Conservation (phyloP, 2,329 filamentous ascomycete genomes). For the Apiospora koreana region DNA sequence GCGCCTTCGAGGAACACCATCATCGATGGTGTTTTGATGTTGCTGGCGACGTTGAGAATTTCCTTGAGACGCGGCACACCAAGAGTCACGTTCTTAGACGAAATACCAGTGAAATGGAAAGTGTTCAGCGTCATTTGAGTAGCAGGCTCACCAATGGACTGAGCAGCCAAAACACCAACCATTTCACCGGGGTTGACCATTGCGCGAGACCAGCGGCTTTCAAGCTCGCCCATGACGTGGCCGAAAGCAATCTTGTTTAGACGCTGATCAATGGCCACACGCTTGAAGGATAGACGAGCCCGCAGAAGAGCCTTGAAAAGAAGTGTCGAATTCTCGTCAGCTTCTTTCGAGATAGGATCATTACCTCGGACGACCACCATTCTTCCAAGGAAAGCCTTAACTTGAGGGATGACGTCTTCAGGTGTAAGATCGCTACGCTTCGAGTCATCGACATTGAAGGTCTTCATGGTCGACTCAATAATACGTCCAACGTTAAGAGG, state of each 20-base stretch:
- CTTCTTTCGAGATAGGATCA: constrained; percentile 81
- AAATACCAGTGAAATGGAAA: constrained; percentile 99
- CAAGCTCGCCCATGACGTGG: constrained; percentile 87
- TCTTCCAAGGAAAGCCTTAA: constrained; percentile 72
- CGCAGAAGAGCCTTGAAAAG: constrained; percentile 91
- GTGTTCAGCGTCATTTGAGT: constrained; percentile 99
- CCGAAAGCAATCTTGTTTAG: constrained; percentile 91
- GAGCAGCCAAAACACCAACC: constrained; percentile 95
- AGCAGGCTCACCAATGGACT: constrained; percentile 97
- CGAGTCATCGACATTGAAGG: constrained; percentile 86
- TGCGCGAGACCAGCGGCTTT: constrained; percentile 83
- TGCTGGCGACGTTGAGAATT: constrained; percentile 95
- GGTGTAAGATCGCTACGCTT: constrained; percentile 89
- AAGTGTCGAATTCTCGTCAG: constrained; percentile 83
- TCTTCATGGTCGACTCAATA: constrained; percentile 84
- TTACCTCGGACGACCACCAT: constrained; percentile 85
- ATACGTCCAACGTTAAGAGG: constrained; percentile 91
- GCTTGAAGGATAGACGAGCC: constrained; percentile 89
- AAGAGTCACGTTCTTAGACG: constrained; percentile 98
- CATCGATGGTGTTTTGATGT: constrained; percentile 99
- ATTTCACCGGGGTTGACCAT: constrained; percentile 94
- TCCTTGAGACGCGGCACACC: constrained; percentile 99
- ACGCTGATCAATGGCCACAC: constrained; percentile 81
- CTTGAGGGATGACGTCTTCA: constrained; percentile 78
- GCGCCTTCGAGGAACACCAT: constrained; percentile 76